Evolutionary conservation across 108 stramenopile genomes (phyloP).

Genomic region (Skeletonema menzelii): DNA sequence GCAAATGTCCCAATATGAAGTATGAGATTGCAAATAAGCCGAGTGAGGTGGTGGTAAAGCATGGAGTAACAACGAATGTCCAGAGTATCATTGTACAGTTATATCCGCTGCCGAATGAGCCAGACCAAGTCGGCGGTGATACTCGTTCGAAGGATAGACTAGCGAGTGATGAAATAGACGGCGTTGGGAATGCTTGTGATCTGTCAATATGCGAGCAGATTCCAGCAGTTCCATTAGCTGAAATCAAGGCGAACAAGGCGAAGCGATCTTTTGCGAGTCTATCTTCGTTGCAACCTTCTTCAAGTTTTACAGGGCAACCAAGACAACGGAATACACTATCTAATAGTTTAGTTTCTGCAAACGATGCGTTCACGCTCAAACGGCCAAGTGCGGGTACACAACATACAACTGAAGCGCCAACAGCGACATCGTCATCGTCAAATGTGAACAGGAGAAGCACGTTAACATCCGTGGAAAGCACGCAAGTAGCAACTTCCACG

Average conservation of each 20-base stretch:
- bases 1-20: constrained; percentile 9
- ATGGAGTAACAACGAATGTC: constrained; percentile 35
- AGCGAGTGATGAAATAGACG: background rate
- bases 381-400: background rate
- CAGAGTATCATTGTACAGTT: constrained; percentile 19
- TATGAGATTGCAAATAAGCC: constrained; percentile 13
- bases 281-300: constrained; percentile 9
- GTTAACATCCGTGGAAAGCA: background rate
- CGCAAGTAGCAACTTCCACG: background rate
- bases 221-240: background rate
- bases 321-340: background rate
- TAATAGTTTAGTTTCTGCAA: background rate
- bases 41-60: constrained; percentile 39
- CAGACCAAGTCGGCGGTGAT: background rate
- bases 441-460: background rate
- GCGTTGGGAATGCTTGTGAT: background rate
- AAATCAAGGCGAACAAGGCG: background rate
- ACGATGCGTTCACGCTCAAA: background rate
- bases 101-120: background rate
- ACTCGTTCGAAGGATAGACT: background rate
- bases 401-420: background rate
- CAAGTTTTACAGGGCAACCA: background rate
- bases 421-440: background rate
- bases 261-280: constrained; percentile 8
- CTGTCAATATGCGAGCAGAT: background rate